Evolutionary conservation across 257 asterid species (phyloP), one percentile per base, ranked within the genome.

Genomic region (Agastache rugosa): DNA sequence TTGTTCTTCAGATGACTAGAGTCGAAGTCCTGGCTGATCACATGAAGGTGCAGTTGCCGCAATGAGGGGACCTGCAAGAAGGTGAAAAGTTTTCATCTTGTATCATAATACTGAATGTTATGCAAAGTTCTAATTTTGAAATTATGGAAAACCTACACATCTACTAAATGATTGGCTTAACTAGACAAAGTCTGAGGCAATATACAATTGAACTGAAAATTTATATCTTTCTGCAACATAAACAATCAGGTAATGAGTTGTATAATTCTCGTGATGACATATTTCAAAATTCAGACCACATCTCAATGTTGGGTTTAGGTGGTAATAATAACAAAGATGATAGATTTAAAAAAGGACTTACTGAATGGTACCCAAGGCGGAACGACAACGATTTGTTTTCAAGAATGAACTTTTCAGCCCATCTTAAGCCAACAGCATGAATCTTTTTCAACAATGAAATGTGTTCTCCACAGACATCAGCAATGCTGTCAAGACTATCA

Each of bases 321-420:
- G 8, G 55, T 16, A 37, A 39, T 10, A 54, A 23, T 48, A 17
- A 11, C 0, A 64, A 29, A 3, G 4, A 3, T 25, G 70, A 59
- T 15, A n/a, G 12, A 67, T 42, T 65, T 56, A 37, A 48, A 74
- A 12, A 61, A 72, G 31, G 73, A 78, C 87, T 80, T 78, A 92
- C 99, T 14, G 96, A 90, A 73, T 94, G 99, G 84, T 90, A 94
- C 70, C 99, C 99, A 60, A 94, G 90, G 71, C 98, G 98, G 83
- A 92, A 92, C 29, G 67, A 29, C 76, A 89, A 69, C 2, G 97
- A 83, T 37, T 74, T 77, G 55, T 92, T 63, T 71, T 89, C 96
- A 29, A 50, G 64, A 65, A 86, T 70, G 71, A 83, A 85, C 80
- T 86, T 86, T 71, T 90, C 89, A 17, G 85, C 90, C 95, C 95